A percentile compares a stretch with the other conserved stretches of the same genome.
Conservation (phyloP, 148 eudicot genomes). For the Spergularia marina region DNA sequence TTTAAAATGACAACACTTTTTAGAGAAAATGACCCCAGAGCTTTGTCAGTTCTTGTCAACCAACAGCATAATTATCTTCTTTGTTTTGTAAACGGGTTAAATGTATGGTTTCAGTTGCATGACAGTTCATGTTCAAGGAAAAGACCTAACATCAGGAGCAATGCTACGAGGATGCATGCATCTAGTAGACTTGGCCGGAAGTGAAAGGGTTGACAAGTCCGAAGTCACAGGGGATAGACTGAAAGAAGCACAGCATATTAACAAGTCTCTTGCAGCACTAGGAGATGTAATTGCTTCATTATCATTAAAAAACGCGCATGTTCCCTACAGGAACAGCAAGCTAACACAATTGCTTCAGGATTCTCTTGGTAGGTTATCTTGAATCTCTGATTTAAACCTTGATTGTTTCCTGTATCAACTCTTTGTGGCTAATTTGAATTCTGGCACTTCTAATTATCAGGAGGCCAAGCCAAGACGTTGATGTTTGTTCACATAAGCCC, state of each 20-base stretch:
- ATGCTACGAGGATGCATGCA: conserved; percentile 81
- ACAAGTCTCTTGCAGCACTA: conserved; percentile 86
- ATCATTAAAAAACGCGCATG: conserved; percentile 68
- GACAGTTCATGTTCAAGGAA: conserved; percentile 93
- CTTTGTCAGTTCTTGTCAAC: neutral
- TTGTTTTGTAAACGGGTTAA: neutral
- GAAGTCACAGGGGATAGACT: conserved; percentile 84
- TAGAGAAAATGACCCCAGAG: neutral
- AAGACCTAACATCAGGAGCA: conserved; percentile 70
- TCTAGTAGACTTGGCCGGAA: conserved; percentile 96
- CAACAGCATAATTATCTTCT: neutral
- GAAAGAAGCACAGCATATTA: conserved; percentile 91
- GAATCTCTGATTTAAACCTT: neutral
- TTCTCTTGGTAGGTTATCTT: conserved; percentile 62
- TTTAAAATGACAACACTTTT: neutral
- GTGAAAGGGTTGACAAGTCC: conserved; percentile 85
- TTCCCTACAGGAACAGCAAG: conserved; percentile 88
- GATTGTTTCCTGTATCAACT: neutral
- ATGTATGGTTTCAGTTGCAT: conserved; percentile 62
- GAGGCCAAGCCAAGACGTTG: conserved; percentile 96
- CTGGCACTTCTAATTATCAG: conserved; percentile 20
- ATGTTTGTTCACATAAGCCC: conserved; percentile 98
- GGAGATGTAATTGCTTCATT: conserved; percentile 95
- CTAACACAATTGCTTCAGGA: conserved; percentile 94
- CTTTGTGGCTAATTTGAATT: conserved; percentile 2